Conservation (phyloP, 2,329 filamentous ascomycete species). For the Colletotrichum sp. region DNA sequence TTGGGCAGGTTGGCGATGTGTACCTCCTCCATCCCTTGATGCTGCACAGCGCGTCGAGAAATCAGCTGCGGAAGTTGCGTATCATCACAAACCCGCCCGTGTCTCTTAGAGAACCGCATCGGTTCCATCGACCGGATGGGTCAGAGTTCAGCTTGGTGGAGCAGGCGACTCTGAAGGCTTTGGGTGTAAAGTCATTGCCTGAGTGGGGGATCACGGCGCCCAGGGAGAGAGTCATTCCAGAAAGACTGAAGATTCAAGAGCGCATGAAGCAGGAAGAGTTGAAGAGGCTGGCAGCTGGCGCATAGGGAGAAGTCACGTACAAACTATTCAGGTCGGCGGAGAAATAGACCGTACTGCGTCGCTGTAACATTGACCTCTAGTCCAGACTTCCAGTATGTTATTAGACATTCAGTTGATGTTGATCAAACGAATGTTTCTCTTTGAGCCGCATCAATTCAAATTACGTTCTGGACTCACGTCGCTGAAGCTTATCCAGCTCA, state of each 20-base stretch:
- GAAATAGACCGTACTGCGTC: too few relatives aligned
- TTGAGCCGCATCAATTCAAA: too few relatives aligned
- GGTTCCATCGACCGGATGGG: conserved; percentile 51
- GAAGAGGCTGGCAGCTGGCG: conserved; percentile 42
- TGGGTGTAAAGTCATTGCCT: conserved; percentile 50
- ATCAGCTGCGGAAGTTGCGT: conserved; percentile 27
- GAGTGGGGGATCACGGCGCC: conserved; percentile 58
- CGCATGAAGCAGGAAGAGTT: conserved; percentile 34
- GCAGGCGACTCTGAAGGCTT: conserved; percentile 54
- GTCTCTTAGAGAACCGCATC: conserved; percentile 54
- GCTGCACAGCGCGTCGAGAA: conserved; percentile 57
- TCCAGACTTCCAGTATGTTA: too few relatives aligned
- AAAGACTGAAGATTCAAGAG: conserved; percentile 30
- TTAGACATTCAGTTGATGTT: too few relatives aligned
- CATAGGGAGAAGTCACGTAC: too few relatives aligned
- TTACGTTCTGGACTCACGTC: too few relatives aligned
- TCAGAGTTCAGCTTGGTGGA: conserved; percentile 60
- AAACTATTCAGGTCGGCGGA: too few relatives aligned
- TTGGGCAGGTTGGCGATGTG: conserved; percentile 59
- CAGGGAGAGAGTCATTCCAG: conserved; percentile 54
- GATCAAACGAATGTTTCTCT: too few relatives aligned
- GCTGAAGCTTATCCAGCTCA: too few relatives aligned
- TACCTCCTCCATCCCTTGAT: conserved; percentile 66
- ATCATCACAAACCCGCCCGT: conserved; percentile 42
- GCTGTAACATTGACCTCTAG: too few relatives aligned